Evolutionary conservation across 176 grass and related monocot species (phyloP).

Genomic region (Aegilops bicornis): DNA sequence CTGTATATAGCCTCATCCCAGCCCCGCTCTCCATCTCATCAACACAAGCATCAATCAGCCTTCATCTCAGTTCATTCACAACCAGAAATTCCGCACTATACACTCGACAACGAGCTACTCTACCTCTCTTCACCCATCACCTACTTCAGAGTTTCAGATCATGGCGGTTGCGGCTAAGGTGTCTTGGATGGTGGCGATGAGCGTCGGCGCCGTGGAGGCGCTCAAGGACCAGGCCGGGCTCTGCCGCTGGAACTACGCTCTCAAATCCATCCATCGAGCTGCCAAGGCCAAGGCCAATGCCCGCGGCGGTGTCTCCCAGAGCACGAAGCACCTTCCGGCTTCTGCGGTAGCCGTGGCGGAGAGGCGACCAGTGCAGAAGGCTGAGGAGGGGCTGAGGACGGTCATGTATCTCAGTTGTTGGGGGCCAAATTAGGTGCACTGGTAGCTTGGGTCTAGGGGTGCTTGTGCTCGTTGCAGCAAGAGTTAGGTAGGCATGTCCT

Average conservation of each 20-base stretch:
- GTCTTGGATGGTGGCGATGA: conserved; percentile 18
- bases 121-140: too few species aligned
- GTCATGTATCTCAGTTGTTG: background rate
- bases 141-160: background rate
- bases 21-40: too few species aligned
- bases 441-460: too few species aligned
- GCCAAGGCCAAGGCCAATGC: background rate
- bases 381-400: background rate
- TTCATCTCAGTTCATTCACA: too few species aligned
- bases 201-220: conserved; percentile 58
- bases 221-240: conserved; percentile 77
- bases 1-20: too few species aligned
- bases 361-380: background rate
- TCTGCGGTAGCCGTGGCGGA: background rate
- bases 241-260: conserved; percentile 70
- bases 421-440: background rate
- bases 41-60: too few species aligned
- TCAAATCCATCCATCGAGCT: background rate
- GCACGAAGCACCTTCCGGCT: background rate
- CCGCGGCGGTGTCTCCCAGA: background rate
- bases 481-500: too few species aligned
- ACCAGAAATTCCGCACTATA: too few species aligned
- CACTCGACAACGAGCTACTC: too few species aligned
- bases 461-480: too few species aligned
- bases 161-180: background rate